Conservation (phyloP, 176 grass and related monocot species). For the Lolium perenne region DNA sequence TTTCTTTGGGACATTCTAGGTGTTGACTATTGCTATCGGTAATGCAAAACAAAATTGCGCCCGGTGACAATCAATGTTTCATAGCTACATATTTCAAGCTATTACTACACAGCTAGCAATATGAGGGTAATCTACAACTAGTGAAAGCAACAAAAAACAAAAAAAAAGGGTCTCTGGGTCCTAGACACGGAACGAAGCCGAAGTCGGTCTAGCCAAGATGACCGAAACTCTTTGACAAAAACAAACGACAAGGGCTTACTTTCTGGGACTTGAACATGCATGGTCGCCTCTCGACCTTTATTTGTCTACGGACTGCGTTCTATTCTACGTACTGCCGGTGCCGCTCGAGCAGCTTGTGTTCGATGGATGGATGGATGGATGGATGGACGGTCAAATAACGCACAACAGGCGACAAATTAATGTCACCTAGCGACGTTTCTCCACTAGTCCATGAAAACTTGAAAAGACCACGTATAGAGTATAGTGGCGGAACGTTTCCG, state of each 20-base stretch:
- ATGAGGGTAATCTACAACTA: no score
- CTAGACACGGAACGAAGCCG: no score
- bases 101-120: no score
- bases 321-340: constrained; percentile 5
- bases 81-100: no score
- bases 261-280: background rate
- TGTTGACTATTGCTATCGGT: no score
- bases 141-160: no score
- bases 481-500: background rate
- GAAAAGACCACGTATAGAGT: background rate
- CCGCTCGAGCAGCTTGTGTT: background rate
- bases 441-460: background rate
- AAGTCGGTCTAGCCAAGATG: background rate
- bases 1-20: no score
- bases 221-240: background rate
- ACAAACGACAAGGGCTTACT: background rate
- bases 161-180: no score
- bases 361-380: no score
- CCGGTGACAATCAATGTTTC: no score
- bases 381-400: background rate
- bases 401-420: background rate
- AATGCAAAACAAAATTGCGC: no score
- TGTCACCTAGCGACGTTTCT: background rate
- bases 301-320: background rate
- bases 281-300: background rate